Conservation (phyloP, 345 rosid genomes). For the Linum usitatissimum region DNA sequence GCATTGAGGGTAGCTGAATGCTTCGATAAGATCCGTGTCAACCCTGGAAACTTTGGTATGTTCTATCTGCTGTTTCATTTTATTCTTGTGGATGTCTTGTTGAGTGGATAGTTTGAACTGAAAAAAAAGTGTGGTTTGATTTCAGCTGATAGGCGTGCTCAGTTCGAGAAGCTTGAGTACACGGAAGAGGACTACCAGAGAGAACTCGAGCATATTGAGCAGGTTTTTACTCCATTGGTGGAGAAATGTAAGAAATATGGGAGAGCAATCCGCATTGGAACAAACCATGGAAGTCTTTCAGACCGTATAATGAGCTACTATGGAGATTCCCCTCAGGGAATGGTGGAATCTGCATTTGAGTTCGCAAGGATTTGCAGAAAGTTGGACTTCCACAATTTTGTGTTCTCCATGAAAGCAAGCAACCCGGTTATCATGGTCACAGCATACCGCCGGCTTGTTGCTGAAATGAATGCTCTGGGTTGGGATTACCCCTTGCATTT, state of each 20-base stretch:
- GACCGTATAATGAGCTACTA: conserved; percentile 98
- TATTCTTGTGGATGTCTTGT: conserved; percentile 5
- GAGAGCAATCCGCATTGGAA: conserved; percentile 98
- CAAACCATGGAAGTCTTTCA: conserved; percentile 98
- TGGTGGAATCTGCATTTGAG: conserved; percentile 99
- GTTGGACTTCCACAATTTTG: conserved; percentile 88
- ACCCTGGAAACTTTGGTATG: conserved; percentile 96
- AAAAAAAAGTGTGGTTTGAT: conserved; percentile 11
- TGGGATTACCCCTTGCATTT: conserved; percentile 97
- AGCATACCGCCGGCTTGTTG: conserved; percentile 85
- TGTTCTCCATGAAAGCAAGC: conserved; percentile 99
- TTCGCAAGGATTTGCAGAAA: conserved; percentile 92
- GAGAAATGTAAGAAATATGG: conserved; percentile 96
- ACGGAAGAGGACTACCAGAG: conserved; percentile 92
- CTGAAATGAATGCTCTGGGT: conserved; percentile 93
- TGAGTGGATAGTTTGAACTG: conserved; percentile 9
- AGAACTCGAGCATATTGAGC: conserved; percentile 89
- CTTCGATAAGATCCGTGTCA: conserved; percentile 95
- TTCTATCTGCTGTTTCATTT: conserved; percentile 1
- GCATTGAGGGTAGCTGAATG: conserved; percentile 91
- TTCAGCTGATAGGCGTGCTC: conserved; percentile 71
- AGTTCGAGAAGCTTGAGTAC: conserved; percentile 32
- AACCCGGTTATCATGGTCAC: conserved; percentile 98
- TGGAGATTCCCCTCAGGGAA: conserved; percentile 98
- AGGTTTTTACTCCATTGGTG: conserved; percentile 92